A percentile compares a stretch with the other conserved stretches of the same genome.
phyloP scores from a whole-genome alignment of 2,329 filamentous ascomycete genomes.

The Fusarium virguliforme region DNA sequence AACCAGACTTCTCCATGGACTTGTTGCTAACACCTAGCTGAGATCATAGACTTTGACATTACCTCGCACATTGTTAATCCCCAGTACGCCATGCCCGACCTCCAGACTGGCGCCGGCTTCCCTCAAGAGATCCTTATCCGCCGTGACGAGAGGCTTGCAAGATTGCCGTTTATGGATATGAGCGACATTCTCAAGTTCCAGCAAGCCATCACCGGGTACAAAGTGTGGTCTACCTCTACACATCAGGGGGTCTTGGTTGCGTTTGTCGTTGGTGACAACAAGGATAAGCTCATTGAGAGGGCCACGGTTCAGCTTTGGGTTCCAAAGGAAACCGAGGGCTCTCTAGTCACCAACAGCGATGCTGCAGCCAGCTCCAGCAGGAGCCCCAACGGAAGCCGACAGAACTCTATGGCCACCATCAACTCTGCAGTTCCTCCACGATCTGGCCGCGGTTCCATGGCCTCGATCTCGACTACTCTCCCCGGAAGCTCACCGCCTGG shows the following conservation, averaged over 20 bases:
- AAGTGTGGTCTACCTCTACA: constrained; percentile 49
- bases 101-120: constrained; percentile 31
- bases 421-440: constrained; percentile 13
- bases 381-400: constrained; percentile 29
- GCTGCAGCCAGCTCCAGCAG: constrained; percentile 32
- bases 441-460: constrained; percentile 15
- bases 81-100: constrained; percentile 48
- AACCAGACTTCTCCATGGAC: background rate
- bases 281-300: constrained; percentile 47
- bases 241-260: constrained; percentile 51
- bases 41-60: constrained; percentile 55
- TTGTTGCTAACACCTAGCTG: constrained; percentile 43
- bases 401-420: constrained; percentile 38
- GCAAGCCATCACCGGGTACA: constrained; percentile 56
- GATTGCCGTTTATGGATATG: constrained; percentile 49
- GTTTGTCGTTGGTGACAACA: constrained; percentile 50
- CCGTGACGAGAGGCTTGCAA: constrained; percentile 54
- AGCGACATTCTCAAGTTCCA: constrained; percentile 54
- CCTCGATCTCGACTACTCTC: constrained; percentile 11
- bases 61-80: constrained; percentile 51
- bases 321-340: constrained; percentile 49
- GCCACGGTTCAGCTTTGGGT: constrained; percentile 56
- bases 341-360: constrained; percentile 51
- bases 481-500: constrained; percentile 11
- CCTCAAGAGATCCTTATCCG: constrained; percentile 52